Evolutionary conservation across 192 early-diverging fungal species (phyloP).

Genomic region (Diversispora eburnea): DNA sequence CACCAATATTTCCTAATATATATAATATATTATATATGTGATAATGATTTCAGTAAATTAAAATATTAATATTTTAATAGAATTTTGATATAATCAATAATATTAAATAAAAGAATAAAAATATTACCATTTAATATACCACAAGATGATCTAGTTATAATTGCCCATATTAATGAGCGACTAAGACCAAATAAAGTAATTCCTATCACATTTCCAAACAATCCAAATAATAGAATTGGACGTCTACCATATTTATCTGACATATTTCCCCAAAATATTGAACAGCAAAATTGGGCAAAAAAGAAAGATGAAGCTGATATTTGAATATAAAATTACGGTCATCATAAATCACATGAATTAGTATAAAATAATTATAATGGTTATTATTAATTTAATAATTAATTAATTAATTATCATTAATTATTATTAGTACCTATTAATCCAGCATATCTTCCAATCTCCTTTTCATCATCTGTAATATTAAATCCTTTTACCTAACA

Average conservation of each 20-base stretch:
- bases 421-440: conserved; percentile 44
- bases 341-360: not conserved
- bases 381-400: not conserved
- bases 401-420: not conserved
- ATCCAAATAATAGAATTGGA: conserved; percentile 74
- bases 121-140: conserved; percentile 68
- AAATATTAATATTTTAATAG: not conserved
- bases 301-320: conserved; percentile 59
- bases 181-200: conserved; percentile 71
- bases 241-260: conserved; percentile 80
- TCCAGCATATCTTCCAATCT: conserved; percentile 81
- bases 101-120: no score
- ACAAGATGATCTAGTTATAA: conserved; percentile 57
- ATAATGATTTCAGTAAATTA: not conserved
- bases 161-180: conserved; percentile 54
- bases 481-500: conserved; percentile 62
- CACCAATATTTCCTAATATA: conserved; percentile 61
- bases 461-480: conserved; percentile 64
- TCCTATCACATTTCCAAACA: conserved; percentile 71
- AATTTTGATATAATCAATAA: not conserved
- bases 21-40: not conserved
- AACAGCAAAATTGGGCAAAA: conserved; percentile 66
- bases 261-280: conserved; percentile 68
- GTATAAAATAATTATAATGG: not conserved
- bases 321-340: not conserved